Base-by-base conservation (phyloP, 768 basidiomycete genomes). In the Gelatoporia subvermispora region DNA sequence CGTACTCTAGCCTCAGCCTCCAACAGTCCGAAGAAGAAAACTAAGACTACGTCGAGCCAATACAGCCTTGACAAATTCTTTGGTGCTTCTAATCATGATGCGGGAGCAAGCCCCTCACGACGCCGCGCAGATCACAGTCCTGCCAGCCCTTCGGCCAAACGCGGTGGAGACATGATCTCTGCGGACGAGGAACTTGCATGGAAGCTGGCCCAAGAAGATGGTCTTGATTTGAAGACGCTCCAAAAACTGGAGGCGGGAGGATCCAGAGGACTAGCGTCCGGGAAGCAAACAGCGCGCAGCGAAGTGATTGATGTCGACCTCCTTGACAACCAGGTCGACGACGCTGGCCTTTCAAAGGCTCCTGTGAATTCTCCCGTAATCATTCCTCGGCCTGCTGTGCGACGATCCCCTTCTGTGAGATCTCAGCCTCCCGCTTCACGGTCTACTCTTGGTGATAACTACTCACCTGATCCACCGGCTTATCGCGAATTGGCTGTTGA, bases 401-500 rank as follows among this genome's bases (percentile, higher is more conserved):
- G 40, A 37, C 8, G 31, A 25, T 31, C 38, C 18, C 23, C 22
- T 11, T 24, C 41, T 24, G 17, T 23, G 41, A 38, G 8, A 22
- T 11, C 44, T 21, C 10, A 13, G 10, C 4, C 34, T 47, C 38
- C 20, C 34, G n/a, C 22, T 35, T 35, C 35, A 31, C 18, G 21
- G 17, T 10, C 45, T 10, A 48, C 47, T 5, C 41, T 50, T 23
- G 50, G 51, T 17, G 41, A 52, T 35, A 35, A 40, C 4, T 22
- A 17, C 10, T 39, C 43, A 16, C 34, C 44, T 34, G 44, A 34
- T 21, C n/a, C 43, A 39, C 53, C 56, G 35, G 46, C 48, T 9
- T 64, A 68, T 53, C 47, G 51, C 13, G 47, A 67, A 36, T 62
- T 84, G 28, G 68, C 74, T 37, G 62, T 73, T 34, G 84, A 87